Percentiles rank a stretch among this genome's conserved stretches.
Evolutionary conservation across 768 basidiomycete species (phyloP).

Genomic region (Favolaschia claudopus): DNA sequence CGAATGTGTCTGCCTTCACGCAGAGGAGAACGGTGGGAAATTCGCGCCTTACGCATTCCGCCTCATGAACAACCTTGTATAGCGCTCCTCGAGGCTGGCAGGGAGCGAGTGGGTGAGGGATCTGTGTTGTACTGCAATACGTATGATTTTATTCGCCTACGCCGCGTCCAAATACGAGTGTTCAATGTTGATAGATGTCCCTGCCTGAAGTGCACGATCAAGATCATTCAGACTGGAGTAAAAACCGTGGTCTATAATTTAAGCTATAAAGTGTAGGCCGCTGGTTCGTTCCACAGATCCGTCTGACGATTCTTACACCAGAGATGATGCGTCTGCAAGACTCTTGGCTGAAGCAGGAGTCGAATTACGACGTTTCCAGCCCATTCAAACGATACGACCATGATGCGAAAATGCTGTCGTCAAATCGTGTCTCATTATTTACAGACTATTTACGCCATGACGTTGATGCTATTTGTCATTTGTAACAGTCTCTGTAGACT

Average conservation of each 20-base stretch:
- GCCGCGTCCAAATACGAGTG: not conserved
- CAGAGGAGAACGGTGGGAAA: slow-evolving; percentile 99
- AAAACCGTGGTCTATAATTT: slow-evolving; percentile 93
- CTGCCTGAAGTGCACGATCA: slow-evolving; percentile 94
- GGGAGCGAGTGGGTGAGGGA: slow-evolving; percentile 84
- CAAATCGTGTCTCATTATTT: too few species aligned
- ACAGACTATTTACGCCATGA: too few species aligned
- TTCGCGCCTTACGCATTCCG: too few species aligned
- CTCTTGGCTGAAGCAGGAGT: slow-evolving; percentile 86
- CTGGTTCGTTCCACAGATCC: not conserved
- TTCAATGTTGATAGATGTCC: slow-evolving; percentile 74
- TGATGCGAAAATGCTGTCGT: not conserved
- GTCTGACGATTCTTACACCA: slow-evolving; percentile 35
- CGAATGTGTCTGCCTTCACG: slow-evolving; percentile 95
- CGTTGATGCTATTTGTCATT: too few species aligned
- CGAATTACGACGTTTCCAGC: slow-evolving; percentile 74
- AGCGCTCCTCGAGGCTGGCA: slow-evolving; percentile 91
- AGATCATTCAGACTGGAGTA: slow-evolving; percentile 96
- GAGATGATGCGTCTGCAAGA: slow-evolving; percentile 82
- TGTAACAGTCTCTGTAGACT: too few species aligned
- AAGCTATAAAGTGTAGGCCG: slow-evolving; percentile 89
- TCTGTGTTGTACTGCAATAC: slow-evolving; percentile 98
- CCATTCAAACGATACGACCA: slow-evolving; percentile 37
- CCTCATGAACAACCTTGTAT: too few species aligned
- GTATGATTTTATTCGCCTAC: slow-evolving; percentile 53